Base-by-base conservation (phyloP, 108 stramenopile genomes). In the Epithemia pelagica region DNA sequence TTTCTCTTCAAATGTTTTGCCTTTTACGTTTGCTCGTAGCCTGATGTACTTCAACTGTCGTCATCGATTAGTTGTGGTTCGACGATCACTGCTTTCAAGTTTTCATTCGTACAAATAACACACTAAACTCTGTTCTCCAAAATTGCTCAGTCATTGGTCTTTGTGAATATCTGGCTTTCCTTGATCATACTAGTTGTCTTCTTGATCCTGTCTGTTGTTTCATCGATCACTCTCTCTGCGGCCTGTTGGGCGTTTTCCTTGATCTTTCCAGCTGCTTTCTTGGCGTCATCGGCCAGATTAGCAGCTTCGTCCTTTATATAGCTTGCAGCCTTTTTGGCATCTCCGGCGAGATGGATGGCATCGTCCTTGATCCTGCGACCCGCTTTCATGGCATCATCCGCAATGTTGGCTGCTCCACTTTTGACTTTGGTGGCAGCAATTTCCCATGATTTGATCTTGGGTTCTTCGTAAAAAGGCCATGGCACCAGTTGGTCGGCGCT, bases 391-490 rank as follows among this genome's bases (percentile, higher is more conserved):
- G 37, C 37, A 46, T 46, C 37, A 15, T 46, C 37, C 10, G 37
- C 37, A 46, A 46, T 10, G 15, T 46, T 5, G 5, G 15, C 37
- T 46, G 37, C 37, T 10, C 37, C 37, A 46, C 37, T 46, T 46
- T 46, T 46, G 37, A 46, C 37, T 15, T 46, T 46, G 37, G 5
- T 46, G 5, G 37, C 46, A 65, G 62, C 32, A 15, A 46, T 46
- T 46, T 46, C 37, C 37, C 37, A 46, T 46, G 37, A 46, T 46
- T 58, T 73, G 33, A 73, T 28, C 67, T 77, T 75, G 22, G 78
- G 74, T 52, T 67, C 61, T 66, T 69, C 71, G 24, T 27, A 71
- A 61, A 79, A 79, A 19, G 78, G 78, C 78, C 78, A 79, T 7
- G 78, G 78, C 15, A 58, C 30, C 2, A 73, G 22, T 59, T 23